Base-by-base conservation (phyloP, 1,139 yeast genomes). In the Diutina sp. region DNA sequence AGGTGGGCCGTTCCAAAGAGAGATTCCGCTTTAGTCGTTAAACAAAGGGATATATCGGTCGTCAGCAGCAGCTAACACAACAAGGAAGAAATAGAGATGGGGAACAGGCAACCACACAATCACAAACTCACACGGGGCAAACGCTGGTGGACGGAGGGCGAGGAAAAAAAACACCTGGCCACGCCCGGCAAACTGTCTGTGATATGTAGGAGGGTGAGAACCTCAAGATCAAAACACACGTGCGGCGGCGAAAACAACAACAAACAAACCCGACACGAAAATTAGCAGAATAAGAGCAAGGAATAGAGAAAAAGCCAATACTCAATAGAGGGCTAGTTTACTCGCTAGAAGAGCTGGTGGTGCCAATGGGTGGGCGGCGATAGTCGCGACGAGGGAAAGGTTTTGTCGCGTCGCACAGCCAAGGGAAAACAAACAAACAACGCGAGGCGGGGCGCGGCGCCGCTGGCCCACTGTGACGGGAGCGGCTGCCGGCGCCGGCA, bases 11-110 rank as follows among this genome's bases (percentile, higher is more conserved):
- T 50, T 50, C 44, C 53, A 29, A n/a, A 28, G 44, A 50, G 45
- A 50, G 45, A 50, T 6, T 30, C 53, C 53, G 28, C 53, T 50
- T 50, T 50, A 50, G 53, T 50, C 35, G 25, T 50, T 18, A 32
- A 32, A 50, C 53, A 50, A 50, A 50, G 53, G 53, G 53, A 50
- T 32, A 16, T 16, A 16, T 4, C 11, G 41, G 32, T 30, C 18
- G 32, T 16, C 41, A 50, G 45, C 14, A 14, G 25, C 25, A 21
- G 29, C 53, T 50, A 32, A 32, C 32, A 50, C 18, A 30, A 32
- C 16, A 30, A 30, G 28, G 16, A 32, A 50, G 45, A 21, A 18
- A 32, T 38, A 50, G 51, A 29, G 44, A 30, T n/a, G n/a, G 32
- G 35, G 29, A 50, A n/a, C 18, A 6, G 45, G 53, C 53, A 30